Evolutionary conservation across 768 basidiomycete species (phyloP).

Genomic region (Chalciporus piperatus): DNA sequence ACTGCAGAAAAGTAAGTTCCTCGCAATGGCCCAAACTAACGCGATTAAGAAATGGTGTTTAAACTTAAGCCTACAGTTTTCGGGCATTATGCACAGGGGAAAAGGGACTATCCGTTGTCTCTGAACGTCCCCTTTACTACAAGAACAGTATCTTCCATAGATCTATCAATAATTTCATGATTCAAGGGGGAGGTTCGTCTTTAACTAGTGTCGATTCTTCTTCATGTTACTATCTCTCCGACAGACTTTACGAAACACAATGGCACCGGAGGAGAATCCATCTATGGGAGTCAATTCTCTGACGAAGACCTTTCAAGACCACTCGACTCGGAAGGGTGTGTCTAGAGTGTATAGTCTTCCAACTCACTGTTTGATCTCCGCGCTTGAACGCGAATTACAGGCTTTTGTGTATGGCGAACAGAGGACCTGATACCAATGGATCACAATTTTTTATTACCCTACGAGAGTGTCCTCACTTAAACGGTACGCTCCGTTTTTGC

Average conservation of each 20-base stretch:
- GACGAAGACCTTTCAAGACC: constrained; percentile 72
- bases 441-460: constrained; percentile 89
- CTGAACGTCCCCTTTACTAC: constrained; percentile 76
- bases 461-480: constrained; percentile 67
- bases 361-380: neutral
- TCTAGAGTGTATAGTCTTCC: constrained; percentile 5
- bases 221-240: neutral
- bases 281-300: constrained; percentile 70
- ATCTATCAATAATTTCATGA: constrained; percentile 76
- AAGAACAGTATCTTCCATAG: constrained; percentile 77
- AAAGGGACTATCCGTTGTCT: constrained; percentile 62
- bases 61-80: constrained; percentile 53
- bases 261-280: constrained; percentile 79
- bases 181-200: constrained; percentile 69
- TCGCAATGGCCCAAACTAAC: neutral
- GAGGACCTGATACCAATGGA: constrained; percentile 79
- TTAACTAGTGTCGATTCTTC: neutral
- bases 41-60: constrained; percentile 4
- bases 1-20: constrained; percentile 72
- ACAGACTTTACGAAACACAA: constrained; percentile 79
- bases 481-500: constrained; percentile 43
- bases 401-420: constrained; percentile 88
- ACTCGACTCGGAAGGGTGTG: constrained; percentile 63
- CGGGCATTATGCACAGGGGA: constrained; percentile 85
- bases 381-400: constrained; percentile 29